Conservation (phyloP, 2,329 filamentous ascomycete species). For the Trichoderma sp. region DNA sequence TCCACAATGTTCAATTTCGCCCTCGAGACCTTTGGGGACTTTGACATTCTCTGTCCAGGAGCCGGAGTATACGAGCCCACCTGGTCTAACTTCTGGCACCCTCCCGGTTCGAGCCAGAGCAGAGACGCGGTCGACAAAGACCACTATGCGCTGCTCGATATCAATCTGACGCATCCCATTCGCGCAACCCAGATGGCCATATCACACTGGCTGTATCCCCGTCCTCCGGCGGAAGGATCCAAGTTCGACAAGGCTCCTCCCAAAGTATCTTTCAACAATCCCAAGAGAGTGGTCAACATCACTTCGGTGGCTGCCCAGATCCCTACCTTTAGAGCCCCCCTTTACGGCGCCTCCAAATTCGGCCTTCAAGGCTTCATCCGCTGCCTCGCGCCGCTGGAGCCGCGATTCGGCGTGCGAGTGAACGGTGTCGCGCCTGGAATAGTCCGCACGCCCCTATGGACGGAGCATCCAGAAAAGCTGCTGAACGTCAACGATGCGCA, state of each 20-base stretch:
- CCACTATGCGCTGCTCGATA: conserved; percentile 42
- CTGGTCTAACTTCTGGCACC: conserved; percentile 29
- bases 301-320: conserved; percentile 36
- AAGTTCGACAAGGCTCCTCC: conserved; percentile 10
- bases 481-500: conserved; percentile 34
- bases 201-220: conserved; percentile 41
- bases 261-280: conserved; percentile 19
- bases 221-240: conserved; percentile 12
- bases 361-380: conserved; percentile 44
- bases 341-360: conserved; percentile 45
- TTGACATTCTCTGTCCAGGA: conserved; percentile 27
- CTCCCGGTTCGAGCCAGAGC: conserved; percentile 39
- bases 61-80: conserved; percentile 27
- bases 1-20: conserved; percentile 20
- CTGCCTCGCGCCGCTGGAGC: conserved; percentile 37
- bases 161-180: conserved; percentile 45
- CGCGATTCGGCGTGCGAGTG: conserved; percentile 40
- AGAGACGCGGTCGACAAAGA: conserved; percentile 35
- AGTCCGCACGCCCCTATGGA: conserved; percentile 41
- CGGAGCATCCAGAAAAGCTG: conserved; percentile 38
- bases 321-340: conserved; percentile 37
- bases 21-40: conserved; percentile 14
- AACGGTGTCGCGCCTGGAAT: conserved; percentile 40
- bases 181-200: conserved; percentile 45
- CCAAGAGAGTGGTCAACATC: conserved; percentile 25